Evolutionary conservation across 352 stramenopile genomes (phyloP), one percentile per base, ranked within the genome.

Genomic region (Phytophthora sp.): DNA sequence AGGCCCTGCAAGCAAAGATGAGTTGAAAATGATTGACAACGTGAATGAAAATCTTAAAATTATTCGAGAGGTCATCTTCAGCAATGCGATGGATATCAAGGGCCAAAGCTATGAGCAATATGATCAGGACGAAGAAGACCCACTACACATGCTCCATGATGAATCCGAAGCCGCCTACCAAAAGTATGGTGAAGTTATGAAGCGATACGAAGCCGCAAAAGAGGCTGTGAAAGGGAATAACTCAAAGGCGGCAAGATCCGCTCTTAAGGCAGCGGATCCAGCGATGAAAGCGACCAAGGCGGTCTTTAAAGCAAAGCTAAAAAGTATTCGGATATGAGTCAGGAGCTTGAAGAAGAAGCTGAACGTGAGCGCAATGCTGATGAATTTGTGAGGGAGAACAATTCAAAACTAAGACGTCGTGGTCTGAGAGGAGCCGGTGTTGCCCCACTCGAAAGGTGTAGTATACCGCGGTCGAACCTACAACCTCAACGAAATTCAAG

Each of bases 401-500:
- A n/a, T n/a, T n/a, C n/a, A n/a, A n/a, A n/a, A 44, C 6, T 41
- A 15, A 35, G 18, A 27, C 27, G 44, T 15, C 28, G 44, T 41
- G 44, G 44, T 6, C 18, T 53, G 32, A n/a, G n/a, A n/a, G n/a
- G n/a, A n/a, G n/a, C n/a, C n/a, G n/a, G n/a, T n/a, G n/a, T n/a
- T n/a, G n/a, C 21, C 21, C 46, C 46, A 24, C 12, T 54, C 5
- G 30, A 54, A 7, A n/a, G 46, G 46, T 23, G 31, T 54, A n/a
- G 31, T 54, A 15, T n/a, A 21, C 23, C 46, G 46, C 13, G 46
- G 51, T 26, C 5, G 38, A 43, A 32, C 51, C 2, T 42, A 58
- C 15, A 41, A 50, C 9, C 39, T 58, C 1, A 46, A 55, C 18
- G 39, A 66, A 23, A 58, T 58, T 18, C 46, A 52, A 9, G 46